Conservation (phyloP, 129 eudicot species). For the Flaveria bidentis region DNA sequence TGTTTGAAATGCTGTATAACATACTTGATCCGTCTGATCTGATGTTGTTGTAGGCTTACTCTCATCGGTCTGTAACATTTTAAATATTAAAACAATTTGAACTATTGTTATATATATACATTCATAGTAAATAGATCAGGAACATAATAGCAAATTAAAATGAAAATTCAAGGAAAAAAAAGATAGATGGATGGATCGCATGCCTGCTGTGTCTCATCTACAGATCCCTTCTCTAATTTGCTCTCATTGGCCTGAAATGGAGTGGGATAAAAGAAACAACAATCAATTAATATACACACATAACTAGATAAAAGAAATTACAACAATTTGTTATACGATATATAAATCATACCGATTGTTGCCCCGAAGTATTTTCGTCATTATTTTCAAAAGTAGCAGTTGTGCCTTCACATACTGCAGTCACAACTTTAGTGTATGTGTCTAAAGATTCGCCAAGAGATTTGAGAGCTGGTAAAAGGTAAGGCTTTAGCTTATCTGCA, state of each 20-base stretch:
- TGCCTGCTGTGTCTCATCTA: slow-evolving; percentile 49
- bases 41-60: slow-evolving; percentile 41
- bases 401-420: slow-evolving; percentile 50
- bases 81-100: not conserved
- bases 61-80: slow-evolving; percentile 46
- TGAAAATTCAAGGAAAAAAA: not conserved
- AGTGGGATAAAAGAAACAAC: not conserved
- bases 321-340: not conserved
- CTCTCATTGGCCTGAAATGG: slow-evolving; percentile 39
- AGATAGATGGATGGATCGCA: slow-evolving; percentile 5
- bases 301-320: not conserved
- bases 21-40: slow-evolving; percentile 43
- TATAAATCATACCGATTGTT: slow-evolving; percentile 44
- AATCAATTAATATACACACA: not conserved
- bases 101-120: not conserved
- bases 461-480: slow-evolving; percentile 49
- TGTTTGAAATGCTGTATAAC: slow-evolving; percentile 1
- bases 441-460: slow-evolving; percentile 50
- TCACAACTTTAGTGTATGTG: slow-evolving; percentile 54
- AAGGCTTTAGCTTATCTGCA: slow-evolving; percentile 74
- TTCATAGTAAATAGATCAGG: not conserved
- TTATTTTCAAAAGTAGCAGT: slow-evolving; percentile 30
- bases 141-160: not conserved
- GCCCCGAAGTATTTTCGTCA: slow-evolving; percentile 47
- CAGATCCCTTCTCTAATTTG: slow-evolving; percentile 38